These are phyloP conservation scores for Psilocybe mexicana DNA, from an alignment of 1,284 basidiomycete species.

Conservation along the genomic window DNA sequence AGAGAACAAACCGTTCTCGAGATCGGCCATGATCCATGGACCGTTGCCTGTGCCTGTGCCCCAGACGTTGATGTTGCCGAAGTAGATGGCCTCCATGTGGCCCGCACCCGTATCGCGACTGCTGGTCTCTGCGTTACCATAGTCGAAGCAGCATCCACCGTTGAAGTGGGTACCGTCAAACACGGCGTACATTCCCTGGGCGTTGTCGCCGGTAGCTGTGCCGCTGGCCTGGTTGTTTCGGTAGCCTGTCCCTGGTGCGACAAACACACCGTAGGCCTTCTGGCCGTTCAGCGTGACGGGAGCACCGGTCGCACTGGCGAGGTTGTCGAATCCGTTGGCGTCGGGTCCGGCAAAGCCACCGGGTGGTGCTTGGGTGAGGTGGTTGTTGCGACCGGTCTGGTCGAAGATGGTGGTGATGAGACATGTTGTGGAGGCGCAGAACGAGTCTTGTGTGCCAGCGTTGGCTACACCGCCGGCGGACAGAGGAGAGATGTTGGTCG, in stretches of 20 bases:
- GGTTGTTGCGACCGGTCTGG: constrained; percentile 12
- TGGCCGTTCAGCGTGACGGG: constrained; percentile 14
- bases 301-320: constrained; percentile 15
- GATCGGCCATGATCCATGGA: constrained; percentile 15
- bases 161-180: constrained; percentile 16
- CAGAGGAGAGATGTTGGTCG: constrained; percentile 8
- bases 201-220: constrained; percentile 9
- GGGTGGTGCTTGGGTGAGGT: constrained; percentile 14
- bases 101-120: constrained; percentile 12
- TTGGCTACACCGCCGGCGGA: constrained; percentile 15
- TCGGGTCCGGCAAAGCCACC: constrained; percentile 13
- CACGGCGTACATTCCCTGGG: constrained; percentile 16
- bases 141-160: constrained; percentile 13
- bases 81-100: constrained; percentile 15
- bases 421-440: constrained; percentile 12
- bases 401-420: constrained; percentile 15
- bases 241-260: constrained; percentile 13
- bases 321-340: constrained; percentile 13
- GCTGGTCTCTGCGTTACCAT: constrained; percentile 13
- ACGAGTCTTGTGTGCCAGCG: constrained; percentile 9
- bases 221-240: constrained; percentile 15
- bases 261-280: constrained; percentile 15
- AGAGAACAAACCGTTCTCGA: constrained; percentile 15
- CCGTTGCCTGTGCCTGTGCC: constrained; percentile 8
- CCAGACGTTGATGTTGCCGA: constrained; percentile 2